Percentiles rank a stretch among this genome's conserved stretches.
Evolutionary conservation across 23 red algal species (phyloP).

Genomic region (Gracilaria vermiculophylla): DNA sequence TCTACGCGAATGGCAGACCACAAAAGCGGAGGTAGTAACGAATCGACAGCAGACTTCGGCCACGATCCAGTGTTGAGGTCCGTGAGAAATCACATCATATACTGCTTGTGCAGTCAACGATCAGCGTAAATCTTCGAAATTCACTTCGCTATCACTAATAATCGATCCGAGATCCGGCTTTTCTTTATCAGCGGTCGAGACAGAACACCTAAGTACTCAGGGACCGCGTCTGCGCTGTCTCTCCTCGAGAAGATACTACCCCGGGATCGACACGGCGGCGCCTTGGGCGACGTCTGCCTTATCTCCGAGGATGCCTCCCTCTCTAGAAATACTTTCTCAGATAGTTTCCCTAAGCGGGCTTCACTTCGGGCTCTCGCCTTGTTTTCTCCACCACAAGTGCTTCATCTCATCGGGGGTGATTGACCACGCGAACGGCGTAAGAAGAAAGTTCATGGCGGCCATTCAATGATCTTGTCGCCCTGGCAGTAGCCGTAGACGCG

Average conservation of each 20-base stretch:
- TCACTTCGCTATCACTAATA: neutral
- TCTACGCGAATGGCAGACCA: no score
- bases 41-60: neutral
- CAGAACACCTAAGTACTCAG: neutral
- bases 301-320: neutral
- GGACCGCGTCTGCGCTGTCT: neutral
- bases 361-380: no score
- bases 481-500: no score
- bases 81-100: neutral
- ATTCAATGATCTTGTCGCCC: no score
- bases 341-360: no score
- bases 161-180: neutral
- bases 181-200: neutral
- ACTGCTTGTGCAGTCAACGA: neutral
- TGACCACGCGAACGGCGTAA: no score
- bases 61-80: neutral
- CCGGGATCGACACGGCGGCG: neutral
- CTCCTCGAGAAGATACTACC: neutral
- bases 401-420: no score
- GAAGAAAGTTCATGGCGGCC: no score
- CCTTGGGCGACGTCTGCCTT: neutral
- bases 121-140: slow-evolving; percentile 8
- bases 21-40: no score
- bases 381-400: no score
- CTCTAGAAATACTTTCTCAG: no score